Evolutionary conservation across 805 yeast genomes (phyloP).

Genomic region (Zygosaccharomyces siamensis): DNA sequence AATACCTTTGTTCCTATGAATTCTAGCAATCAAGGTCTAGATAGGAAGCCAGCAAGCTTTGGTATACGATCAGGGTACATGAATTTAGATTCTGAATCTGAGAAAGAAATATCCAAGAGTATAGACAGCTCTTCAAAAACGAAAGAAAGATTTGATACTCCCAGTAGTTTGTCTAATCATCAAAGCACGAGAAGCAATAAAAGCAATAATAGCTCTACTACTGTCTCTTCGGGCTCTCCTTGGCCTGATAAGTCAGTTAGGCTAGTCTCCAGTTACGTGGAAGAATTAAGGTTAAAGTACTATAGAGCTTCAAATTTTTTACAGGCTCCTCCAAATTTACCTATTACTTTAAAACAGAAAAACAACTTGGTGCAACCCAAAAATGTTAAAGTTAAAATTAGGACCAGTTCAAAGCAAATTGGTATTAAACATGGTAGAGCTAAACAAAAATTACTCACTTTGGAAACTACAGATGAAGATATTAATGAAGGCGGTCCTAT

Average conservation of each 20-base stretch:
- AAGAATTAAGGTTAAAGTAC: slow-evolving; percentile 32
- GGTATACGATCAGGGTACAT: slow-evolving; percentile 1
- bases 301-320: slow-evolving; percentile 33
- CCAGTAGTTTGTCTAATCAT: not conserved
- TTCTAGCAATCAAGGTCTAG: not conserved
- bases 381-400: slow-evolving; percentile 32
- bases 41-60: not conserved
- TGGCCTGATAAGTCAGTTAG: slow-evolving; percentile 24
- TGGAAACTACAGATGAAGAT: slow-evolving; percentile 33
- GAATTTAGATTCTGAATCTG: slow-evolving; percentile 1
- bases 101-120: not conserved
- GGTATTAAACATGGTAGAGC: slow-evolving; percentile 37
- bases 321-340: slow-evolving; percentile 35
- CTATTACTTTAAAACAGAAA: slow-evolving; percentile 30
- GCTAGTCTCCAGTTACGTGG: slow-evolving; percentile 34
- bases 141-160: not conserved
- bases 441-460: slow-evolving; percentile 31
- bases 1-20: not conserved
- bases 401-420: slow-evolving; percentile 35
- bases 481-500: slow-evolving; percentile 8
- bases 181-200: slow-evolving; percentile 7
- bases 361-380: slow-evolving; percentile 32
- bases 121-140: not conserved
- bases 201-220: slow-evolving; percentile 9
- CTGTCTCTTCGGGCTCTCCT: slow-evolving; percentile 10